phyloP scores from a whole-genome alignment of 2,329 filamentous ascomycete genomes.

The Trichoderma sp. region DNA sequence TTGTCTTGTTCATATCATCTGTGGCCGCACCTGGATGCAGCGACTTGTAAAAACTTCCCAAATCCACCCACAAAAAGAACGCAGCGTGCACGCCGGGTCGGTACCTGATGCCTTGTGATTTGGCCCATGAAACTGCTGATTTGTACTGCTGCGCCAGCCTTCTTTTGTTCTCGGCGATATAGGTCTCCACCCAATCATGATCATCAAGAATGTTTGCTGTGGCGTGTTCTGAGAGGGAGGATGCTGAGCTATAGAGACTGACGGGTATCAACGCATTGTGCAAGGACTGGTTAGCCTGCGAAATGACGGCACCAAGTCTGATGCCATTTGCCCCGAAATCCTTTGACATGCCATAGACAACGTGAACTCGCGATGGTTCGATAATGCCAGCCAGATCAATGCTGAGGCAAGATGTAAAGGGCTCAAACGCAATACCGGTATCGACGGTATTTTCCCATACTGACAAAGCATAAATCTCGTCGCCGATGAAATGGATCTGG shows the following conservation, averaged over 20 bases:
- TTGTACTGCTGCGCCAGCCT: conserved; percentile 46
- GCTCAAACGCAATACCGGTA: conserved; percentile 31
- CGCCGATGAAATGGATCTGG: conserved; percentile 55
- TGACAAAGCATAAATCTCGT: conserved; percentile 56
- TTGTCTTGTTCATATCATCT: conserved; percentile 33
- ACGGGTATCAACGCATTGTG: conserved; percentile 44
- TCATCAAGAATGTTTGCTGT: conserved; percentile 50
- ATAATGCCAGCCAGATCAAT: conserved; percentile 51
- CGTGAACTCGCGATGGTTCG: conserved; percentile 53
- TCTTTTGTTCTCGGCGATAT: conserved; percentile 48
- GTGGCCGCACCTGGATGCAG: conserved; percentile 30
- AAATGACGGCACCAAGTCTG: conserved; percentile 53
- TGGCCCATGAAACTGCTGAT: conserved; percentile 43
- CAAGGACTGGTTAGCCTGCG: conserved; percentile 48
- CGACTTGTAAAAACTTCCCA: conserved; percentile 41
- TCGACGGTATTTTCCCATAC: conserved; percentile 49
- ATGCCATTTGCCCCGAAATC: conserved; percentile 63
- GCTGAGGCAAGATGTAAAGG: conserved; percentile 52
- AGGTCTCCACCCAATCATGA: conserved; percentile 47
- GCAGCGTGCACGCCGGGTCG: conserved; percentile 53
- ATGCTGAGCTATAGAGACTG: conserved; percentile 50
- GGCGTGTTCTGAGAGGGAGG: conserved; percentile 47
- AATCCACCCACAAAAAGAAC: conserved; percentile 59
- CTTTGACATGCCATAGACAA: conserved; percentile 52
- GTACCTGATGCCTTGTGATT: conserved; percentile 48